Evolutionary conservation across 2,329 filamentous ascomycete genomes (phyloP), one percentile per base, ranked within the genome.

Genomic region (Podosphaera xanthii): DNA sequence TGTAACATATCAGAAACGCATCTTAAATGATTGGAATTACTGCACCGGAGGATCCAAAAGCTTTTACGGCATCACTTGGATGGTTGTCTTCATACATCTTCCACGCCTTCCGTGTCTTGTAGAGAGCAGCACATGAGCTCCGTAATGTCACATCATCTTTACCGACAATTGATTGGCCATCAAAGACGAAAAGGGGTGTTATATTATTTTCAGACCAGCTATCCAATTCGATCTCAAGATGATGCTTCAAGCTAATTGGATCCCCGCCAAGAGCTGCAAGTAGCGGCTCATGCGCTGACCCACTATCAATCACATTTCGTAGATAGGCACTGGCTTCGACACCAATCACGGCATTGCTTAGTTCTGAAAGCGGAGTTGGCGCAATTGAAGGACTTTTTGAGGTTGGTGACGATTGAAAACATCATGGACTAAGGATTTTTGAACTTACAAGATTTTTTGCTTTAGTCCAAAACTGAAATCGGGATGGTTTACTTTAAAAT

Each of bases 251-350:
- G 58, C 86, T 86, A 61, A 86, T 81, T 2, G 91, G 92, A 62
- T 91, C 78, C 60, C 92, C 92, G 57, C 91, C 92, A 55, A 97
- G 80, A 31, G 92, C 92, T 59, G 89, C 82, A 40, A 97, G 79
- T 40, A 98, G 82, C 49, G 91, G 90, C 71, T 98, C 92, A 68
- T 87, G 84, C 53, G 80, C 83, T 35, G 81, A 79, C 50, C 78
- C 71, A 60, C 77, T 79, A 68, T 84, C 81, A 66, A 95, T 81
- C 64, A 94, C 79, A 61, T 83, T 81, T 70, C 84, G 79, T 63
- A 98, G 80, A 71, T 92, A 97, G 71, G 94, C 86, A 58, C 86
- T 84, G 59, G 91, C 92, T 74, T 96, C 90, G 67, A 97, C 82
- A 63, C 84, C 90, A 66, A 96, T 79, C 59, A 83, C 79, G 61